Conservation (phyloP, 2,329 filamentous ascomycete species). For the Zymoseptoria ardabiliae region DNA sequence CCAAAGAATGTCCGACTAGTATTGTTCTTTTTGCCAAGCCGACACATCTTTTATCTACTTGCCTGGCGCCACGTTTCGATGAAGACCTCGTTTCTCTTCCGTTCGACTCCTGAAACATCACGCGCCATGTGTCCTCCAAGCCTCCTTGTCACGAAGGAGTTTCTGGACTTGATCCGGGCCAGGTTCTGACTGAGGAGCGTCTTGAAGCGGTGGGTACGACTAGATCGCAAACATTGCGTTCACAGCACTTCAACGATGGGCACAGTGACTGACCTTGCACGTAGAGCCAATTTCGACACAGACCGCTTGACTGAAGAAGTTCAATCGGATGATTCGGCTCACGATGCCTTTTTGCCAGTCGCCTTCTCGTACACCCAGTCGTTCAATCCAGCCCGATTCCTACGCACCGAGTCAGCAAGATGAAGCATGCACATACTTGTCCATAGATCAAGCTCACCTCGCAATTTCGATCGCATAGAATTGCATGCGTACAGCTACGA, state of each 20-base stretch:
- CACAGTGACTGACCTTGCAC: neutral
- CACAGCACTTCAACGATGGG: neutral
- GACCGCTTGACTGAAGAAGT: neutral
- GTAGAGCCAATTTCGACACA: neutral
- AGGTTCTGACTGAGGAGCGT: slow-evolving; percentile 11
- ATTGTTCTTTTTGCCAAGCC: slow-evolving; percentile 25
- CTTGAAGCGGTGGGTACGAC: neutral
- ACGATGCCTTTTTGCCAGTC: slow-evolving; percentile 41
- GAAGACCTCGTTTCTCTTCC: neutral
- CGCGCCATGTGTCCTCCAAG: slow-evolving; percentile 26
- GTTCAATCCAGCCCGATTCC: slow-evolving; percentile 81
- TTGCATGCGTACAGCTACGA: slow-evolving; percentile 62
- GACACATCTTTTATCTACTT: slow-evolving; percentile 11
- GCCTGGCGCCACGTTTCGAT: neutral
- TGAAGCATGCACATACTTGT: neutral
- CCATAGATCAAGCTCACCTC: slow-evolving; percentile 43
- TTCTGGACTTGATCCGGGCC: slow-evolving; percentile 21
- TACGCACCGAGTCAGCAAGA: slow-evolving; percentile 24
- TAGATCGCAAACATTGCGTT: neutral
- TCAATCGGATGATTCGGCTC: slow-evolving; percentile 6
- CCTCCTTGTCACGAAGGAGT: slow-evolving; percentile 21
- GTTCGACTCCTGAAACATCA: neutral
- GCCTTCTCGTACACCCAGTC: slow-evolving; percentile 94
- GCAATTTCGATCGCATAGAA: slow-evolving; percentile 74
- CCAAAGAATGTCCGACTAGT: slow-evolving; percentile 24